phyloP scores from a whole-genome alignment of 768 basidiomycete genomes.

The Leccinum subgranulosum region DNA sequence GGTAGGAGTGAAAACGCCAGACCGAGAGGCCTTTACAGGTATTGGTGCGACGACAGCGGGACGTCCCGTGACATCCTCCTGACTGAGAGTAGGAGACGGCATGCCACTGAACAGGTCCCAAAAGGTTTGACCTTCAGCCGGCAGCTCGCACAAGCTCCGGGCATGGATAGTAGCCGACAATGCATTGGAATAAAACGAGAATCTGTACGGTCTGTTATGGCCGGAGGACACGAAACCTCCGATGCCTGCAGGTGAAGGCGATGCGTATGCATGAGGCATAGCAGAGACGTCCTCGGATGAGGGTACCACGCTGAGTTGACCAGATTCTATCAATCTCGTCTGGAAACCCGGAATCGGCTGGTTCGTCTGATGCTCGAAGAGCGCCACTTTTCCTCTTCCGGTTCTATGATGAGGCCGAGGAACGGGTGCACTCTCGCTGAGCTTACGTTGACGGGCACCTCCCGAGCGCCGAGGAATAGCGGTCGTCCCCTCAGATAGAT shows the following conservation, averaged over 20 bases:
- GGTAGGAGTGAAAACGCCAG: neutral
- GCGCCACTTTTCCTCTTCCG: constrained; percentile 79
- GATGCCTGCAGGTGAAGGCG: constrained; percentile 10
- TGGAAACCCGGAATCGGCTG: constrained; percentile 50
- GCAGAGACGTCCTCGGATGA: constrained; percentile 40
- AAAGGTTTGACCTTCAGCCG: constrained; percentile 90
- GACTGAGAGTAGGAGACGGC: constrained; percentile 18
- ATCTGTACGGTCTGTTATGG: constrained; percentile 91
- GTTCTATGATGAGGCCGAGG: constrained; percentile 60
- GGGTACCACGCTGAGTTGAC: constrained; percentile 38
- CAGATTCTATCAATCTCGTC: constrained; percentile 27
- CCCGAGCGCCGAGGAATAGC: constrained; percentile 18
- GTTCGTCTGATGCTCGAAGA: constrained; percentile 69
- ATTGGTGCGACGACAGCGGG: constrained; percentile 7
- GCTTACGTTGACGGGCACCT: constrained; percentile 72
- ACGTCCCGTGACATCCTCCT: neutral
- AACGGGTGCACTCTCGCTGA: constrained; percentile 76
- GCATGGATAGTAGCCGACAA: constrained; percentile 94
- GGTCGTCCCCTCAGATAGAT: constrained; percentile 10
- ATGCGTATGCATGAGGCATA: constrained; percentile 10
- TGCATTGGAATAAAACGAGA: constrained; percentile 98
- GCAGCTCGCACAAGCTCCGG: constrained; percentile 86
- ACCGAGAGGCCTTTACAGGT: constrained; percentile 6
- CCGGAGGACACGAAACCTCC: constrained; percentile 45
- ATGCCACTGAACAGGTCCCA: constrained; percentile 80